phyloP scores from a whole-genome alignment of 2,329 filamentous ascomycete species.

The Aaosphaeria arxii region DNA sequence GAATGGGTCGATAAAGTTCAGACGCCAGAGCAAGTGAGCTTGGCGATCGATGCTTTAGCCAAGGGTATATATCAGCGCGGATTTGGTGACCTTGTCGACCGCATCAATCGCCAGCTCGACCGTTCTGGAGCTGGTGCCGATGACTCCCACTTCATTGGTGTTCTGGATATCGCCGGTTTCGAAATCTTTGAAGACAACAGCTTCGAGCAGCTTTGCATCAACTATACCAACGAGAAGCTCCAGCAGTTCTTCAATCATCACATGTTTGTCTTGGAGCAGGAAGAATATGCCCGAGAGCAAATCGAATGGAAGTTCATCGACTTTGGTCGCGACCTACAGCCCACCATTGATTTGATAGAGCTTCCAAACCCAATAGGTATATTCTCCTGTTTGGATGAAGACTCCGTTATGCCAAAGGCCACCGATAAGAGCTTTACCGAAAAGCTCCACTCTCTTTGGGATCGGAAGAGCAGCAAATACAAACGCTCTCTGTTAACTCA shows the following conservation, averaged over 20 bases:
- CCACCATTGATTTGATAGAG: conserved; percentile 96
- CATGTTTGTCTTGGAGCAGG: conserved; percentile 98
- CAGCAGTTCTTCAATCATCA: conserved; percentile 99
- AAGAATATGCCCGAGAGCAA: conserved; percentile 94
- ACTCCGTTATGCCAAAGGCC: conserved; percentile 98
- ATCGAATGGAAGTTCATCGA: conserved; percentile 99
- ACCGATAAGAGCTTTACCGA: conserved; percentile 97
- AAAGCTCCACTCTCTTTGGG: conserved; percentile 95
- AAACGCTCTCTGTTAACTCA: conserved; percentile 81
- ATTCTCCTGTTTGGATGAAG: conserved; percentile 96
- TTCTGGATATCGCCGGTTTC: conserved; percentile 97
- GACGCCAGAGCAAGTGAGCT: conserved; percentile 90
- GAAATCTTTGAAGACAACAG: conserved; percentile 99
- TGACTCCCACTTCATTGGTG: conserved; percentile 93
- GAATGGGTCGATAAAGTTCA: conserved; percentile 99
- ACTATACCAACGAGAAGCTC: conserved; percentile 98
- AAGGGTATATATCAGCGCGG: conserved; percentile 98
- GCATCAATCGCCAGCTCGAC: conserved; percentile 90
- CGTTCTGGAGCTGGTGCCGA: conserved; percentile 78
- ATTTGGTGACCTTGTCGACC: conserved; percentile 86
- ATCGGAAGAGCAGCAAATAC: conserved; percentile 93
- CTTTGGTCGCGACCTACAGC: conserved; percentile 94
- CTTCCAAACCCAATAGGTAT: conserved; percentile 96
- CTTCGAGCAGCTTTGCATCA: conserved; percentile 98
- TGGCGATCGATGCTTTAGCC: conserved; percentile 83